Evolutionary conservation across 495 filamentous ascomycete genomes (phyloP).

Genomic region (Talaromyces proteolyticus): DNA sequence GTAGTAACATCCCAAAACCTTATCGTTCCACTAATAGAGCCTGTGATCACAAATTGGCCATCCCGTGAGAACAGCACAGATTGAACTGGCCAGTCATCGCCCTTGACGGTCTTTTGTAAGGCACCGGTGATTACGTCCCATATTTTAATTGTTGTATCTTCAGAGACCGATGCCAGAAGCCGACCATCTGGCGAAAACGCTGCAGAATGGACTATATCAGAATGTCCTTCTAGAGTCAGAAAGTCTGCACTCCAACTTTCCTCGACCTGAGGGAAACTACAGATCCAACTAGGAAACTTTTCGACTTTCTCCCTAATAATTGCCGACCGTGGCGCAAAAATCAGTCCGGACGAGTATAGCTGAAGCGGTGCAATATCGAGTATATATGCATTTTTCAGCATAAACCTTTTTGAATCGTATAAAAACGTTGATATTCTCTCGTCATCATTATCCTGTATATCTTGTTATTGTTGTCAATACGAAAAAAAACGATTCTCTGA

Average conservation of each 20-base stretch:
- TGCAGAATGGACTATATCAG: constrained; percentile 9
- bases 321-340: constrained; percentile 27
- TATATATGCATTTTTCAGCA: constrained; percentile 22
- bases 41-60: constrained; percentile 15
- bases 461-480: too few species aligned
- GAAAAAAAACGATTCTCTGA: too few species aligned
- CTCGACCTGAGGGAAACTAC: constrained; percentile 10
- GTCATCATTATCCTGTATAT: constrained; percentile 7
- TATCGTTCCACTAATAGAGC: constrained; percentile 19
- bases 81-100: constrained; percentile 9
- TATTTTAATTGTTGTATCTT: constrained; percentile 24
- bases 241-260: constrained; percentile 13
- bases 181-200: constrained; percentile 23
- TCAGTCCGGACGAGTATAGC: constrained; percentile 19
- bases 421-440: constrained; percentile 15
- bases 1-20: constrained; percentile 24
- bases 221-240: constrained; percentile 11
- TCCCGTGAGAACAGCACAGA: constrained; percentile 17
- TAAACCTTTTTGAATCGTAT: constrained; percentile 29
- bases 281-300: constrained; percentile 11
- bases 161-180: constrained; percentile 16
- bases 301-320: constrained; percentile 17
- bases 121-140: constrained; percentile 22
- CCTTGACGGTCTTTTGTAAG: constrained; percentile 12
- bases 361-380: constrained; percentile 21